A percentile compares a stretch with the other conserved stretches of the same genome.
Evolutionary conservation across 345 rosid genomes (phyloP).

Genomic region (Gynandropsis gynandra): DNA sequence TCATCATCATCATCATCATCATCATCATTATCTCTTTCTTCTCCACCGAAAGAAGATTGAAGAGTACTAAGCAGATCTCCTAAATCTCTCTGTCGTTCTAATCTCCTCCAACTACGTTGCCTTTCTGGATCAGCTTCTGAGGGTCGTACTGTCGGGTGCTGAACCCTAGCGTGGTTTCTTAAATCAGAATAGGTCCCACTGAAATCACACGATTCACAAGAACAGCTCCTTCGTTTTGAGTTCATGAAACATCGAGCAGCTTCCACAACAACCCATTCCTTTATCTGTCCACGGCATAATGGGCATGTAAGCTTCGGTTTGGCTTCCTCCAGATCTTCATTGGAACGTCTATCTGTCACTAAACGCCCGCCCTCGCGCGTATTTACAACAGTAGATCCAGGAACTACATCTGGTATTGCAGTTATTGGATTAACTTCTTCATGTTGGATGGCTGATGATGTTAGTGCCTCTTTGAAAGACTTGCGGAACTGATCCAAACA

Average conservation of each 20-base stretch:
- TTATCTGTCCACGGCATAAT: slow-evolving; percentile 80
- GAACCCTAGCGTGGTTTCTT: slow-evolving; percentile 84
- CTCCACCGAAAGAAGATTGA: slow-evolving; percentile 80
- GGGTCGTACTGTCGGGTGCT: slow-evolving; percentile 81
- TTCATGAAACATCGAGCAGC: slow-evolving; percentile 78
- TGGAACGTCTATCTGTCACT: slow-evolving; percentile 24
- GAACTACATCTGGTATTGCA: slow-evolving; percentile 18
- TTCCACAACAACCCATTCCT: slow-evolving; percentile 69
- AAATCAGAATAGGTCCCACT: slow-evolving; percentile 73
- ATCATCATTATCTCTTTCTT: slow-evolving; percentile 58
- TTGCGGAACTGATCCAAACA: slow-evolving; percentile 88
- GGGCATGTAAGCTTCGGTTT: slow-evolving; percentile 64
- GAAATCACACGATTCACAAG: slow-evolving; percentile 73
- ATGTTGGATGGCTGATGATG: slow-evolving; percentile 22
- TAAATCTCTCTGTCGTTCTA: slow-evolving; percentile 91
- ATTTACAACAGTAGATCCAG: slow-evolving; percentile 29
- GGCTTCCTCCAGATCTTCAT: slow-evolving; percentile 30
- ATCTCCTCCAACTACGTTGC: slow-evolving; percentile 86
- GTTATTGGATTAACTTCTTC: slow-evolving; percentile 27
- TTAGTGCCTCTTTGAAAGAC: slow-evolving; percentile 40
- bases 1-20: too few relatives aligned
- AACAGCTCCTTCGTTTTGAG: slow-evolving; percentile 75
- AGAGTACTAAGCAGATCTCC: slow-evolving; percentile 94
- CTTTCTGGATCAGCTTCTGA: slow-evolving; percentile 88
- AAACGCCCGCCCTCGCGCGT: slow-evolving; percentile 15